Conservation (phyloP, 208 protist genomes). For the Leishmania aethiopica region DNA sequence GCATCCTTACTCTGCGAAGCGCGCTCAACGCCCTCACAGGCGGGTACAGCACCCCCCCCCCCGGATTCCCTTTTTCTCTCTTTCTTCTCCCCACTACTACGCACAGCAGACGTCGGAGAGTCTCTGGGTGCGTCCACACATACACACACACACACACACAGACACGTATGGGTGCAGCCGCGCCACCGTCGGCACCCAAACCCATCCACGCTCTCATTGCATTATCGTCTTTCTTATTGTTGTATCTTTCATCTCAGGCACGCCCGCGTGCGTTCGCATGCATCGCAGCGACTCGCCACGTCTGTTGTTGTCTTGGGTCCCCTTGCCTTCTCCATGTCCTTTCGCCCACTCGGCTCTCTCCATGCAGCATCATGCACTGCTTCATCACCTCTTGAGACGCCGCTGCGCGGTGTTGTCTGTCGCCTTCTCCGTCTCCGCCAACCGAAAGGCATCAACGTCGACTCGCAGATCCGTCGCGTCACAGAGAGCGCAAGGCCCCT, state of each 20-base stretch:
- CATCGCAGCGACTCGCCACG: neutral
- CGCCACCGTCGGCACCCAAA: neutral
- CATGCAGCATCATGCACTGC: neutral
- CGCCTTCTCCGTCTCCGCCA: neutral
- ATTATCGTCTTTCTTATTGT: neutral
- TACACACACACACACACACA: no score
- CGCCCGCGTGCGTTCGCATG: neutral
- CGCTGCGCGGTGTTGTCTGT: neutral
- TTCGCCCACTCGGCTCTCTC: neutral
- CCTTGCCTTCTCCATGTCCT: neutral
- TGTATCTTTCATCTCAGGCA: neutral
- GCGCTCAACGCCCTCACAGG: neutral
- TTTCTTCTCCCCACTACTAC: neutral
- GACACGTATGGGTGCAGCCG: neutral
- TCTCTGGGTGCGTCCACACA: no score
- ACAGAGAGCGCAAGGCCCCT: constrained; percentile 1
- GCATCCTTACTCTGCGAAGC: neutral
- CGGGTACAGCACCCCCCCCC: neutral
- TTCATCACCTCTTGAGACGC: constrained; percentile 1
- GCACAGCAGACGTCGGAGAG: neutral
- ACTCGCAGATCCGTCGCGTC: neutral
- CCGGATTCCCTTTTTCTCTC: neutral
- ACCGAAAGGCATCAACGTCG: neutral
- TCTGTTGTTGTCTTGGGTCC: neutral
- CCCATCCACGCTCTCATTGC: neutral